These are phyloP conservation scores for Collybia nuda DNA, from an alignment of 768 basidiomycete species.

Conservation along the genomic window DNA sequence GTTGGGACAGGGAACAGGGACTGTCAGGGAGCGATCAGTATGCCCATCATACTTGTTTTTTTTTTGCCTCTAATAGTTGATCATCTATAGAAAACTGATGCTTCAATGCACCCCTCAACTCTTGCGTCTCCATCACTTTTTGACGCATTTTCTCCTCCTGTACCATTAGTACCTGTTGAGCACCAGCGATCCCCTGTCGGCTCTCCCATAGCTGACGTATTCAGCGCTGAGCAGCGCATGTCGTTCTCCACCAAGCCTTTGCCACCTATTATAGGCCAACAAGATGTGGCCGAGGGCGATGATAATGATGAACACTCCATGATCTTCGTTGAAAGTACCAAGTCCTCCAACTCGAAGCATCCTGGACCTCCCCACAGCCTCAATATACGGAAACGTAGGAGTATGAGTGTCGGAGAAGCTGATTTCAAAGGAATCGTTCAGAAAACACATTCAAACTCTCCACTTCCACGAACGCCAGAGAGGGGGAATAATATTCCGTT, in stretches of 20 bases:
- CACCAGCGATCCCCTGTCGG: conserved; percentile 34
- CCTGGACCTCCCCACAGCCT: conserved; percentile 16
- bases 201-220: conserved; percentile 54
- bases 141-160: conserved; percentile 49
- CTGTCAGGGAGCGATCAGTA: conserved; percentile 70
- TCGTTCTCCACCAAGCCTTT: conserved; percentile 58
- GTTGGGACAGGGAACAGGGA: conserved; percentile 54
- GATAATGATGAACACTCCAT: conserved; percentile 55
- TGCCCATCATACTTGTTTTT: conserved; percentile 20
- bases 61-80: conserved; percentile 13
- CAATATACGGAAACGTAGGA: conserved; percentile 53
- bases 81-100: conserved; percentile 53
- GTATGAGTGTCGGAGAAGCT: conserved; percentile 71
- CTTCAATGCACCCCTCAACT: conserved; percentile 27
- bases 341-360: conserved; percentile 27
- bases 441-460: conserved; percentile 33
- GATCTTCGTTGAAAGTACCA: conserved; percentile 52
- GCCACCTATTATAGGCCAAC: conserved; percentile 50
- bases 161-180: conserved; percentile 50
- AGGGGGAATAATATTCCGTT: conserved; percentile 10
- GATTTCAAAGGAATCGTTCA: conserved; percentile 49
- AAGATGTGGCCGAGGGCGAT: conserved; percentile 35
- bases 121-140: conserved; percentile 39
- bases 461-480: conserved; percentile 32
- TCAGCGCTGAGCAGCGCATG: conserved; percentile 30